Evolutionary conservation across 108 stramenopile species (phyloP).

Genomic region (Nitzschia inconspicua): DNA sequence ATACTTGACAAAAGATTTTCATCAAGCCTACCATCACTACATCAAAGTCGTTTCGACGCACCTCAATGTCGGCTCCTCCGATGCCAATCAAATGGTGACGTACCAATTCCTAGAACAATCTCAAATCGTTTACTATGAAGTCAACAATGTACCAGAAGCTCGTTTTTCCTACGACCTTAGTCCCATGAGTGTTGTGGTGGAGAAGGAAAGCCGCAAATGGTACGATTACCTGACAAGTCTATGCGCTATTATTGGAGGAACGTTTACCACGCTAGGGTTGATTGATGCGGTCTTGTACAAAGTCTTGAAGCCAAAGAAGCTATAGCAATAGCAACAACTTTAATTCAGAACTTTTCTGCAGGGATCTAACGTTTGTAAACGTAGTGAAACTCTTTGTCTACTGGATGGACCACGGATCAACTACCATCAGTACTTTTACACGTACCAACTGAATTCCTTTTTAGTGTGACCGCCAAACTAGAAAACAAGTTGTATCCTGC

Average conservation of each 20-base stretch:
- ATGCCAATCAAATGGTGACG: slow-evolving; percentile 51
- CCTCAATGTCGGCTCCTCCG: slow-evolving; percentile 62
- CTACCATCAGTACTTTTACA: too few relatives aligned
- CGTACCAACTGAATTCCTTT: too few relatives aligned
- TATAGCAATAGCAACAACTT: slow-evolving; percentile 32
- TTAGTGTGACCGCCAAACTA: too few relatives aligned
- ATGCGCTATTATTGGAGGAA: slow-evolving; percentile 96
- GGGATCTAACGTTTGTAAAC: too few relatives aligned
- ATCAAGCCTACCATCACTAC: slow-evolving; percentile 96
- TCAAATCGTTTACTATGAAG: slow-evolving; percentile 79
- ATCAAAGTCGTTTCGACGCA: slow-evolving; percentile 97
- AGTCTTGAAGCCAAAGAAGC: slow-evolving; percentile 90
- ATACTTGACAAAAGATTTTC: slow-evolving; percentile 69
- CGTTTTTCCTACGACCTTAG: slow-evolving; percentile 87
- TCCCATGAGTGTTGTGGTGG: slow-evolving; percentile 87
- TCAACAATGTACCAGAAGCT: slow-evolving; percentile 78
- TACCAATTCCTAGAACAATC: slow-evolving; percentile 87
- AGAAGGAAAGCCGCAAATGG: slow-evolving; percentile 80
- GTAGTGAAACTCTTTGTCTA: too few relatives aligned
- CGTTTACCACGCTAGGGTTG: slow-evolving; percentile 96
- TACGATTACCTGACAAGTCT: slow-evolving; percentile 95
- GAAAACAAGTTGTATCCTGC: too few relatives aligned
- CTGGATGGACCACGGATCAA: too few relatives aligned
- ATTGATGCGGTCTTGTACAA: slow-evolving; percentile 91
- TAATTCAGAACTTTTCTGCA: neutral